Conservation (phyloP, 352 stramenopile species). For the Pythium pyrilobum region DNA sequence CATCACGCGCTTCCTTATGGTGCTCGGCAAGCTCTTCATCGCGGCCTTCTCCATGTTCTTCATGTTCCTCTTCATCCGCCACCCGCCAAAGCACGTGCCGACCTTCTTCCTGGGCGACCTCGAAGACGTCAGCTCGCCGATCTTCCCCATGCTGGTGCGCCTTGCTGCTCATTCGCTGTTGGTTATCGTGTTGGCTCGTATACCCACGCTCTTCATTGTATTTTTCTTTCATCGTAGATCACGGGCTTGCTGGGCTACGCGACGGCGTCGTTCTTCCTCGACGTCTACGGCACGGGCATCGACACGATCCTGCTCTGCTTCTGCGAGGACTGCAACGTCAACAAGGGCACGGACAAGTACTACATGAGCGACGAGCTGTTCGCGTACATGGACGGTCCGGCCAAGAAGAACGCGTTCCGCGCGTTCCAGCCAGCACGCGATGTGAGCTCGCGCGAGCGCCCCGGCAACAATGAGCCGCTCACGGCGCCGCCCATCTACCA, state of each 20-base stretch:
- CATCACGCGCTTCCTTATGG: slow-evolving; percentile 78
- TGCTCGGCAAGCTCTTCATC: slow-evolving; percentile 88
- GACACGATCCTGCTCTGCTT: slow-evolving; percentile 87
- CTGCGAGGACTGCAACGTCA: slow-evolving; percentile 82
- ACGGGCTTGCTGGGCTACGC: slow-evolving; percentile 66
- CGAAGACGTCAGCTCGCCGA: slow-evolving; percentile 52
- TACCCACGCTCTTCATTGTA: background rate
- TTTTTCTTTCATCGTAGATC: slow-evolving; percentile 21
- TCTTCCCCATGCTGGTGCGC: slow-evolving; percentile 72
- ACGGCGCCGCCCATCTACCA: slow-evolving; percentile 18
- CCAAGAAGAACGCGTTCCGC: slow-evolving; percentile 73
- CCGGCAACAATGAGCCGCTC: slow-evolving; percentile 4
- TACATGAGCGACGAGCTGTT: slow-evolving; percentile 84
- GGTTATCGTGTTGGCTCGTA: background rate
- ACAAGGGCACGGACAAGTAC: slow-evolving; percentile 69
- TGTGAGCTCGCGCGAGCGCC: slow-evolving; percentile 16
- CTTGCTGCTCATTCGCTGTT: background rate
- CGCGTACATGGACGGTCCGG: slow-evolving; percentile 69
- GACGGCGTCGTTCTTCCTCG: slow-evolving; percentile 71
- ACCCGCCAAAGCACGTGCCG: slow-evolving; percentile 43
- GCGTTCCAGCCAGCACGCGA: slow-evolving; percentile 36
- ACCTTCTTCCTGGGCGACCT: slow-evolving; percentile 78
- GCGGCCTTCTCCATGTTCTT: slow-evolving; percentile 70
- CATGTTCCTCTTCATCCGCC: slow-evolving; percentile 77
- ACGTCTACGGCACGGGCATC: slow-evolving; percentile 78